Conservation (phyloP, 345 rosid genomes). For the Populus deltoides region DNA sequence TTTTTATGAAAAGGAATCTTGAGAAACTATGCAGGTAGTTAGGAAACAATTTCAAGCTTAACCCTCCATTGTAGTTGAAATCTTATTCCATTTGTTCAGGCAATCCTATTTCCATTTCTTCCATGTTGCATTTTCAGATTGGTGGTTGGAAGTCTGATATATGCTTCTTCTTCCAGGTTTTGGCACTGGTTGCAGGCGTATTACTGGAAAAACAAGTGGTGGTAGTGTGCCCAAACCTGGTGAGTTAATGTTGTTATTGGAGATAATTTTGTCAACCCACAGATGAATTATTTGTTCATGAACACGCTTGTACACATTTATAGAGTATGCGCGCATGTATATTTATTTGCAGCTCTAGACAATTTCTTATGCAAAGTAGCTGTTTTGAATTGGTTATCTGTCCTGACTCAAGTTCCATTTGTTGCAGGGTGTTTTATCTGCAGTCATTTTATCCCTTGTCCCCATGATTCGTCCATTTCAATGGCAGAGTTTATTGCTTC, state of each 20-base stretch:
- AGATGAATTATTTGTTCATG: not conserved
- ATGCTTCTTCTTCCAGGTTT: constrained; percentile 47
- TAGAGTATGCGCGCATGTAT: too few relatives aligned
- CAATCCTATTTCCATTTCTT: not conserved
- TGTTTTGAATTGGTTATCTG: constrained; percentile 1
- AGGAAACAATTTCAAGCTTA: not conserved
- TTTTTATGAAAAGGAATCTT: not conserved
- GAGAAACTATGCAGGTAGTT: not conserved
- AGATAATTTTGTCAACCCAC: not conserved
- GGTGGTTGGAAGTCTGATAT: constrained; percentile 11
- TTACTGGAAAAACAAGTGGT: constrained; percentile 87
- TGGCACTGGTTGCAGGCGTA: constrained; percentile 80
- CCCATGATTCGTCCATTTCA: constrained; percentile 94
- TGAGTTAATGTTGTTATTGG: constrained; percentile 34
- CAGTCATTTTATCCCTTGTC: constrained; percentile 72
- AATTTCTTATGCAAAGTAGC: not conserved
- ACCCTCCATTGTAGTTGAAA: not conserved
- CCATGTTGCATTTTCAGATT: constrained; percentile 4
- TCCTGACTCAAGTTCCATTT: constrained; percentile 10
- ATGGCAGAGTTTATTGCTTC: constrained; percentile 98
- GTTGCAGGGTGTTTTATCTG: constrained; percentile 90
- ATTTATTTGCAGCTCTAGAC: not conserved
- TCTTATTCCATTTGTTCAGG: not conserved
- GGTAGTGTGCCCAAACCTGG: constrained; percentile 87
- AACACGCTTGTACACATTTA: too few relatives aligned